Percentiles rank a stretch among this genome's conserved stretches.
These are phyloP conservation scores for Volutella citrinella DNA, from an alignment of 2,329 filamentous ascomycete genomes.

Conservation along the genomic window DNA sequence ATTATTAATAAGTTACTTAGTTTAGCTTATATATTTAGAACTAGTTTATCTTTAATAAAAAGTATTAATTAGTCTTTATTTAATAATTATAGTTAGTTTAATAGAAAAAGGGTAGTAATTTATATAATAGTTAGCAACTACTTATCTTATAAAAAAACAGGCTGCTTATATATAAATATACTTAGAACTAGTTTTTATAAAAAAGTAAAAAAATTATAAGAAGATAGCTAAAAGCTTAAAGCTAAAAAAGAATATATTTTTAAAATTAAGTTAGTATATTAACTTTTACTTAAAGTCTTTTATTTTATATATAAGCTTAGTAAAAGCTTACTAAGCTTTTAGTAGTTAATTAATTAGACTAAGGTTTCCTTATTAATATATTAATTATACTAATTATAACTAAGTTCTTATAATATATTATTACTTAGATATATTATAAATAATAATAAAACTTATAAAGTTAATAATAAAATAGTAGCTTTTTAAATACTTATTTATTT, in stretches of 20 bases:
- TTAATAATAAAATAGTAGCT: background rate
- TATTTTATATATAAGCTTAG: no score
- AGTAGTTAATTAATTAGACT: background rate
- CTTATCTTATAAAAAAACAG: background rate
- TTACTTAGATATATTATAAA: background rate
- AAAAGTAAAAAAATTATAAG: background rate
- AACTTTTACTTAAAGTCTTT: no score
- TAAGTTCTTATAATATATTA: background rate
- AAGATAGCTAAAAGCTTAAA: no score
- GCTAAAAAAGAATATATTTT: background rate
- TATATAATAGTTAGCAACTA: background rate
- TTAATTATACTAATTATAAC: no score
- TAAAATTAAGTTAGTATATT: no score
- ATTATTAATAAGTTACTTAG: background rate
- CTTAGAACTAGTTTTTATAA: background rate
- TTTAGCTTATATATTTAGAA: no score
- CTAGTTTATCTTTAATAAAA: no score
- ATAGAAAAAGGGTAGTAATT: no score
- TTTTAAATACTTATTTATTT: background rate
- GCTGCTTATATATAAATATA: background rate
- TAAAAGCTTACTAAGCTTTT: background rate
- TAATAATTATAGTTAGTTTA: background rate
- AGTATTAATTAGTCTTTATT: no score
- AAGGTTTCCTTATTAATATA: no score
- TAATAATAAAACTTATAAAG: constrained; percentile 1